Conservation (phyloP, 371 early-diverging fungal species). For the Nematocida sp. region DNA sequence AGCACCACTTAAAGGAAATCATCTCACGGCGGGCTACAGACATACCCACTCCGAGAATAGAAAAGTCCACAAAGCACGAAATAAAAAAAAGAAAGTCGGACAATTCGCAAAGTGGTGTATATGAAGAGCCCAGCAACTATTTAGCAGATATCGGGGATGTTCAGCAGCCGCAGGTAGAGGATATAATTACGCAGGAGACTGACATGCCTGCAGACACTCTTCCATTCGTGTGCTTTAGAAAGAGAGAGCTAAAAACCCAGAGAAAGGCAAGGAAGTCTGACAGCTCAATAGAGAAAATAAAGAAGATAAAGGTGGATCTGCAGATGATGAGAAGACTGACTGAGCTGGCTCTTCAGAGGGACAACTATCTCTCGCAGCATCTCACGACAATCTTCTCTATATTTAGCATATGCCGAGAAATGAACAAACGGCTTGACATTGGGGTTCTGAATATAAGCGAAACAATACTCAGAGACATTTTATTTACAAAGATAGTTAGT, state of each 20-base stretch:
- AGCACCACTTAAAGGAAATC: conserved; percentile 56
- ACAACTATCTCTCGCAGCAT: conserved; percentile 45
- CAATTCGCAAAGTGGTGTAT: background rate
- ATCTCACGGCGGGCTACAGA: conserved; percentile 28
- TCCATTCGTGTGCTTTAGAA: conserved; percentile 55
- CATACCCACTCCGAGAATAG: conserved; percentile 44
- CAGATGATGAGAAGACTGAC: conserved; percentile 54
- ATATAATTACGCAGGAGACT: conserved; percentile 26
- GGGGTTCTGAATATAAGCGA: conserved; percentile 58
- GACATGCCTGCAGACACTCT: conserved; percentile 11
- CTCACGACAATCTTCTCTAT: conserved; percentile 46
- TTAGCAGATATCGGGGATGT: conserved; percentile 44
- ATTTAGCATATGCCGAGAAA: conserved; percentile 55
- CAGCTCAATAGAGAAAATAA: conserved; percentile 53
- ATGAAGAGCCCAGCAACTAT: conserved; percentile 10
- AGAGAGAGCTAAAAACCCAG: conserved; percentile 43
- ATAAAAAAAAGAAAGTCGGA: conserved; percentile 29
- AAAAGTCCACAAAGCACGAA: background rate
- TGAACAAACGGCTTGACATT: conserved; percentile 58
- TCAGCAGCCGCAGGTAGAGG: background rate
- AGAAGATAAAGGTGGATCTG: conserved; percentile 58
- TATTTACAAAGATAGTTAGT: conserved; percentile 56
- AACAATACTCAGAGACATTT: conserved; percentile 53
- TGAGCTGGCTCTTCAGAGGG: conserved; percentile 51
- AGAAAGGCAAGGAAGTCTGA: conserved; percentile 56